Percentiles rank a stretch among this genome's conserved stretches.
Conservation (phyloP, 441 rosid species). For the Cnidoscolus chayamansa region DNA sequence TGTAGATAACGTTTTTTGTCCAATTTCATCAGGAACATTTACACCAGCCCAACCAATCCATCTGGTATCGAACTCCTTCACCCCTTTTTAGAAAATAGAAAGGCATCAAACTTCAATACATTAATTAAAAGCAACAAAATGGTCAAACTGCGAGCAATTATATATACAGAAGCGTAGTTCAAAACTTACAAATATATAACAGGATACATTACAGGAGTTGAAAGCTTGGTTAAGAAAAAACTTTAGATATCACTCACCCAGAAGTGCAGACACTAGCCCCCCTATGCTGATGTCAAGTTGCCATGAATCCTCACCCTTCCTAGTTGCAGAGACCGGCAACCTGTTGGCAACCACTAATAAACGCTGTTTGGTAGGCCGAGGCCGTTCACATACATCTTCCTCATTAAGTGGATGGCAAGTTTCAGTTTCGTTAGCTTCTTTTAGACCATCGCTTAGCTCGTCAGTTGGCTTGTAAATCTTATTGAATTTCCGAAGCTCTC, state of each 20-base stretch:
- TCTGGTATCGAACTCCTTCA: constrained; percentile 71
- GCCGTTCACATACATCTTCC: constrained; percentile 41
- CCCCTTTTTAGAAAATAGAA: constrained; percentile 41
- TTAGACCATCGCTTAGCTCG: constrained; percentile 20
- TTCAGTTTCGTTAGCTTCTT: constrained; percentile 35
- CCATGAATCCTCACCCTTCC: constrained; percentile 60
- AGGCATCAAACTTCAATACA: neutral
- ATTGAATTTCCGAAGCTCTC: constrained; percentile 44
- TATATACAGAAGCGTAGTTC: neutral
- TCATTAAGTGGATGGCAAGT: constrained; percentile 27
- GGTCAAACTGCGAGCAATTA: neutral
- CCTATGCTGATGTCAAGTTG: constrained; percentile 68
- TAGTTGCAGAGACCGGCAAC: constrained; percentile 67
- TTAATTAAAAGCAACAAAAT: neutral
- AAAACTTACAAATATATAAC: too few relatives aligned
- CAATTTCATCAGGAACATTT: constrained; percentile 66
- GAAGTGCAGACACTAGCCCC: constrained; percentile 69
- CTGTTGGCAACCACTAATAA: constrained; percentile 77
- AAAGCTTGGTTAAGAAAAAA: constrained; percentile 1
- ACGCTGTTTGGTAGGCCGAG: constrained; percentile 54
- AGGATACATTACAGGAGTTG: neutral
- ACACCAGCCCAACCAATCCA: constrained; percentile 97
- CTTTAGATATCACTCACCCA: constrained; percentile 36
- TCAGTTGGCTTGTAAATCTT: constrained; percentile 29
- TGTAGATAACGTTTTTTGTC: constrained; percentile 51